Percentiles rank a stretch among this genome's conserved stretches.
phyloP scores from a whole-genome alignment of 352 stramenopile genomes.

The Phytopythium montanum region DNA sequence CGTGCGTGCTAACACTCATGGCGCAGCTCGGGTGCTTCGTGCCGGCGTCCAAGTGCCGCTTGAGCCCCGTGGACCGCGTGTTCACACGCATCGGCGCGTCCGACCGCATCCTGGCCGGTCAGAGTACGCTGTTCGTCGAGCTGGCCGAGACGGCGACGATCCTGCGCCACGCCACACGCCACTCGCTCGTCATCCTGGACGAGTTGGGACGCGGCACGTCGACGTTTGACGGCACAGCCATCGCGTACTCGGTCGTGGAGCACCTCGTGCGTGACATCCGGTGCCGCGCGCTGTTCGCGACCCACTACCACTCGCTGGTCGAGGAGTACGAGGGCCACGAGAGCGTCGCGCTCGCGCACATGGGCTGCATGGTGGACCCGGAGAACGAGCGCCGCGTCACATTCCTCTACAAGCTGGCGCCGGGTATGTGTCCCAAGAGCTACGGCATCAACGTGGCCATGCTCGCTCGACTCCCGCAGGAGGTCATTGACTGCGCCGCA shows the following conservation, averaged over 20 bases:
- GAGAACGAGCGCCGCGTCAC: constrained; percentile 93
- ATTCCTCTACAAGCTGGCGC: constrained; percentile 98
- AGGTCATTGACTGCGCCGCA: constrained; percentile 92
- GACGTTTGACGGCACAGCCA: constrained; percentile 98
- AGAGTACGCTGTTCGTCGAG: constrained; percentile 99
- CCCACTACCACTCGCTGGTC: constrained; percentile 97
- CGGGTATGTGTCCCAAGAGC: constrained; percentile 96
- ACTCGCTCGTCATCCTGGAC: constrained; percentile 98
- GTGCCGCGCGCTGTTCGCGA: constrained; percentile 98
- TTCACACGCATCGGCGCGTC: constrained; percentile 99
- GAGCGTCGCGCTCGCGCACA: constrained; percentile 70
- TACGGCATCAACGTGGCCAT: constrained; percentile 99
- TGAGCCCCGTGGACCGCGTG: constrained; percentile 98
- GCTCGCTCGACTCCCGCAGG: constrained; percentile 94
- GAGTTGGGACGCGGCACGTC: constrained; percentile 98
- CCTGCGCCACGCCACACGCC: constrained; percentile 92
- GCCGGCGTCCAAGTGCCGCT: constrained; percentile 88
- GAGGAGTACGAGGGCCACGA: constrained; percentile 76
- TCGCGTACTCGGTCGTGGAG: constrained; percentile 97
- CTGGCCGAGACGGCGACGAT: constrained; percentile 98
- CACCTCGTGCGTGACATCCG: constrained; percentile 82
- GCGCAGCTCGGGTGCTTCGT: constrained; percentile 99
- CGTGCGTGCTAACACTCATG: constrained; percentile 96
- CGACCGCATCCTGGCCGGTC: constrained; percentile 96
- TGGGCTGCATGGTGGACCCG: constrained; percentile 80